Base-by-base conservation (phyloP, 2,329 filamentous ascomycete species). In the Cladosporium sp. region DNA sequence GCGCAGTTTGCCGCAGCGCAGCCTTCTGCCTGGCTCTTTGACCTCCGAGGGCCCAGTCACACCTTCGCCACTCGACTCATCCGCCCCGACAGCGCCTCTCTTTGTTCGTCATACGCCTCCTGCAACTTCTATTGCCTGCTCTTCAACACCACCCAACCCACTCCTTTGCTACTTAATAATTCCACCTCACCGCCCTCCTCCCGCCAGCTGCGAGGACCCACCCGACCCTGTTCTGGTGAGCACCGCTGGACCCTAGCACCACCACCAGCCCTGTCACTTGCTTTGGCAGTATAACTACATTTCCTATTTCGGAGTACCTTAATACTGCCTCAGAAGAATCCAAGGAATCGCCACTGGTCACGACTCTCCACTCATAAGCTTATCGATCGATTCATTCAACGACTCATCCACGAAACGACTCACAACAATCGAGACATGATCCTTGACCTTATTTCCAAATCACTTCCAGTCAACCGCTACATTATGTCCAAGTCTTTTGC, bases 141-240 rank as follows among this genome's bases (percentile, higher is more conserved):
- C 39, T 17, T 45, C 36, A 55, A 39, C 45, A 58, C 22, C 30
- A 50, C 47, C 37, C 47, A 42, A 47, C 52, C 55, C 38, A 58
- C 55, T 58, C 55, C 55, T 51, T 52, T 17, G 7, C 19, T 36
- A 14, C 43, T 30, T 45, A 49, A 56, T 56, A 49, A 49, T 56
- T 49, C 12, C 42, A 25, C 20, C 34, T 14, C 38, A 25, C 38
- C n/a, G 14, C 25, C 40, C 36, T 56, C 30, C 52, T 22, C 42
- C 54, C 30, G 20, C 55, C 55, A 52, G 55, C 55, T 58, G 55
- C 55, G 55, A 58, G 55, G 55, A 58, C 55, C 55, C 55, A 58
- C 47, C 38, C 47, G 55, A 58, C 25, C 34, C 45, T 50, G 34
- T 49, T 56, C 54, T 58, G 55, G 55, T 58, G 55, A 58, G 55